Evolutionary conservation across 2,329 filamentous ascomycete species (phyloP).

Genomic region (Penicillium sclerotiorum): DNA sequence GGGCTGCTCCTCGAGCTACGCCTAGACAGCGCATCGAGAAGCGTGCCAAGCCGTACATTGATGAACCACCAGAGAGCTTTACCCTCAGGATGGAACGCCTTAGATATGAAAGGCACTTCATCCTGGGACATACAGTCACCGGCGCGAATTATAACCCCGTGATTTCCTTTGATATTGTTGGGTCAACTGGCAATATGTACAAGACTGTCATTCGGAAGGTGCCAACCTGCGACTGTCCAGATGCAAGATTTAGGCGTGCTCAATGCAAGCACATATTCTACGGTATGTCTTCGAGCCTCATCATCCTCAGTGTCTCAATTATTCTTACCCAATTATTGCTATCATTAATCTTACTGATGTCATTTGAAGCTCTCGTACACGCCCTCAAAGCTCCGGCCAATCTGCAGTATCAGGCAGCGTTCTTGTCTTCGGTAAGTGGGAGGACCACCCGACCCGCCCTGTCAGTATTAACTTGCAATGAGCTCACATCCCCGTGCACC

Average conservation of each 20-base stretch:
- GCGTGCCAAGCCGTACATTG: too few species aligned
- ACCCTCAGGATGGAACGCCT: too few species aligned
- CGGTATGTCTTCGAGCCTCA: constrained; percentile 38
- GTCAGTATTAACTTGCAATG: neutral
- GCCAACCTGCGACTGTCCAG: constrained; percentile 59
- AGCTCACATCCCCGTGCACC: neutral
- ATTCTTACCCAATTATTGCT: neutral
- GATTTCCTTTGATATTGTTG: constrained; percentile 60
- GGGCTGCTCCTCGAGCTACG: too few species aligned
- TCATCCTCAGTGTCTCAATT: neutral
- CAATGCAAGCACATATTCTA: constrained; percentile 68
- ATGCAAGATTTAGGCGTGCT: constrained; percentile 49
- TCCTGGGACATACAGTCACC: too few species aligned
- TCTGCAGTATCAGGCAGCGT: constrained; percentile 62
- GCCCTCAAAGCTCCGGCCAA: constrained; percentile 60
- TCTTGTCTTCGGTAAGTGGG: constrained; percentile 53
- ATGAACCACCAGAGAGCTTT: too few species aligned
- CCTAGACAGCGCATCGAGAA: too few species aligned
- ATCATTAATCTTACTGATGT: constrained; percentile 20
- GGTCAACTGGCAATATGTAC: constrained; percentile 65
- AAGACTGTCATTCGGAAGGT: constrained; percentile 56
- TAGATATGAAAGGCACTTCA: too few species aligned
- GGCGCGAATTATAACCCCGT: too few species aligned
- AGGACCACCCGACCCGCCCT: neutral
- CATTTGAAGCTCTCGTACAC: constrained; percentile 54